phyloP scores from a whole-genome alignment of 2,329 filamentous ascomycete species.

The Alternaria consortialis region DNA sequence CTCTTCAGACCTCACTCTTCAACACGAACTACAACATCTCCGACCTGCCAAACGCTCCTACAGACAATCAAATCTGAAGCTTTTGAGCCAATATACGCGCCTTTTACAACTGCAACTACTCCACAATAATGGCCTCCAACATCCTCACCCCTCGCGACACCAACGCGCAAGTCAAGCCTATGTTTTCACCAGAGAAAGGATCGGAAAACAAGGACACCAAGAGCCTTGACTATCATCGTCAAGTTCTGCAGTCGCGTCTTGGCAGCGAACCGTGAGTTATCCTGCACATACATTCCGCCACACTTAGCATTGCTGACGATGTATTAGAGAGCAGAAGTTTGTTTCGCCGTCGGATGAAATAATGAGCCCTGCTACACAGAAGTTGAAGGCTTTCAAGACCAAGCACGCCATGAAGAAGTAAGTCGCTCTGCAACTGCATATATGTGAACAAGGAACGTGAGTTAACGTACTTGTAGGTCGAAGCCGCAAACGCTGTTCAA shows the following conservation, averaged over 20 bases:
- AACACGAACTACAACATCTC: not conserved
- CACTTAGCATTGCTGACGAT: conserved; percentile 24
- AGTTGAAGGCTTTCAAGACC: conserved; percentile 80
- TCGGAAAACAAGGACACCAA: conserved; percentile 47
- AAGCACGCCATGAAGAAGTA: conserved; percentile 80
- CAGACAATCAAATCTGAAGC: not conserved
- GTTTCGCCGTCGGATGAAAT: conserved; percentile 88
- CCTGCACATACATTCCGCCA: too few species aligned
- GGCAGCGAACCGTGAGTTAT: conserved; percentile 69
- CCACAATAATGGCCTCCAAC: conserved; percentile 63
- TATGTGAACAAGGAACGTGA: not conserved
- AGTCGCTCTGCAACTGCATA: conserved; percentile 8
- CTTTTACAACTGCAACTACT: conserved; percentile 5
- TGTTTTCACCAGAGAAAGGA: conserved; percentile 35
- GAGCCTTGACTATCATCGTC: conserved; percentile 76
- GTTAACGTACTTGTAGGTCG: conserved; percentile 38
- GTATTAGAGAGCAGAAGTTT: conserved; percentile 64
- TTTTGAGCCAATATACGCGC: not conserved
- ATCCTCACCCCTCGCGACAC: conserved; percentile 72
- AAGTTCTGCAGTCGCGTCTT: conserved; percentile 77
- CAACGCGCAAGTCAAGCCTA: conserved; percentile 60
- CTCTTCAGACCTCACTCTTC: not conserved
- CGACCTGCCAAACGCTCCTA: not conserved
- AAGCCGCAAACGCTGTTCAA: conserved; percentile 55
- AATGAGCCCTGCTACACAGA: conserved; percentile 85